Percentiles rank a stretch among this genome's conserved stretches.
These are phyloP conservation scores for Podaxis sp. DNA, from an alignment of 768 basidiomycete genomes.

Conservation along the genomic window DNA sequence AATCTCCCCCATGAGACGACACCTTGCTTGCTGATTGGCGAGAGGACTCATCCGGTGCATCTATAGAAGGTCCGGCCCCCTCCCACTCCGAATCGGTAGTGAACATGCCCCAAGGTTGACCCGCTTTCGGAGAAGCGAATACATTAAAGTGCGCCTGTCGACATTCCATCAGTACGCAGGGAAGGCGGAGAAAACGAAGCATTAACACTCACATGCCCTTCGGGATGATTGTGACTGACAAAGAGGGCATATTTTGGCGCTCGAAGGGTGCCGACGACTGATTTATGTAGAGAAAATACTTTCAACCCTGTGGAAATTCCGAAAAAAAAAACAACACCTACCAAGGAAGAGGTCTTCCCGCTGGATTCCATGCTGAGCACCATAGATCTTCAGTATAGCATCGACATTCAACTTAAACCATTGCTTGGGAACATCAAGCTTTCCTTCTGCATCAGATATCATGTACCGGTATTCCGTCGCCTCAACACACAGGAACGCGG, in stretches of 20 bases:
- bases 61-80: conserved; percentile 14
- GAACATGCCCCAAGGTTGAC: conserved; percentile 25
- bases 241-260: conserved; percentile 24
- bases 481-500: conserved; percentile 24
- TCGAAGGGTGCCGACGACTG: conserved; percentile 22
- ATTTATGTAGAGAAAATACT: not conserved
- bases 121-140: conserved; percentile 19
- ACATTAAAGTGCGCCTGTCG: conserved; percentile 23
- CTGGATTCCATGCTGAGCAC: conserved; percentile 21
- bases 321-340: conserved; percentile 3
- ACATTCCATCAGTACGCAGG: not conserved
- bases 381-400: conserved; percentile 21
- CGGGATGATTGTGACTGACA: conserved; percentile 24
- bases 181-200: not conserved
- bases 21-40: conserved; percentile 32
- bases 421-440: conserved; percentile 22
- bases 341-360: conserved; percentile 26
- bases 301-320: not conserved
- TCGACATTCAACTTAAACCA: conserved; percentile 27
- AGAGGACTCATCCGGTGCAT: conserved; percentile 11
- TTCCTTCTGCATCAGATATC: conserved; percentile 13
- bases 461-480: conserved; percentile 27
- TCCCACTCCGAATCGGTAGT: conserved; percentile 17
- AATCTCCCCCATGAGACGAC: conserved; percentile 33
- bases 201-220: conserved; percentile 21